A percentile compares a stretch with the other conserved stretches of the same genome.
Conservation (phyloP, 2,329 filamentous ascomycete genomes). For the Colletotrichum plurivorum region DNA sequence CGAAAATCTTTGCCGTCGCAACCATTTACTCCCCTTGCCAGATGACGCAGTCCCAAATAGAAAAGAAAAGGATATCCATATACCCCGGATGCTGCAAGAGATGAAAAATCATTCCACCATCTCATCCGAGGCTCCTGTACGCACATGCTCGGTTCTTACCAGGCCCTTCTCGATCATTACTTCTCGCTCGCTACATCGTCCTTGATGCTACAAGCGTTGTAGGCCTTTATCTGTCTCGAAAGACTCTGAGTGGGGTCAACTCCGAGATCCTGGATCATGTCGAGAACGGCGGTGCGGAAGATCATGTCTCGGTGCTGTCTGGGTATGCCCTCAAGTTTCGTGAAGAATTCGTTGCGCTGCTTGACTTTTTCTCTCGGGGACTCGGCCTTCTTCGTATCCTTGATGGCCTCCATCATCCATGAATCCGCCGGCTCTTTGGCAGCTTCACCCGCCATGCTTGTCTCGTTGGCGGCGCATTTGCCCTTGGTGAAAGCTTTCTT, state of each 20-base stretch:
- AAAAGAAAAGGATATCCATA: no score
- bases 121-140: not conserved
- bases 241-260: not conserved
- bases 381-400: not conserved
- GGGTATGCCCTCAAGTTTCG: not conserved
- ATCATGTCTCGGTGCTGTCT: not conserved
- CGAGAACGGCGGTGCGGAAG: conserved; percentile 14
- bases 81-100: no score
- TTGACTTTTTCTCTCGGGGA: not conserved
- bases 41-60: no score
- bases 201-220: not conserved
- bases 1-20: no score
- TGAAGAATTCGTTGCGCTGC: conserved; percentile 14
- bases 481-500: not conserved
- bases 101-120: no score
- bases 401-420: conserved; percentile 9
- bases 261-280: not conserved
- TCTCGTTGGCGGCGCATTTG: not conserved
- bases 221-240: conserved; percentile 4
- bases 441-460: not conserved
- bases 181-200: not conserved
- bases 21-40: no score
- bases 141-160: not conserved
- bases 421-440: not conserved
- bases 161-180: not conserved